Base-by-base conservation (phyloP, 441 rosid genomes). In the Euphorbia schlechtendalii region DNA sequence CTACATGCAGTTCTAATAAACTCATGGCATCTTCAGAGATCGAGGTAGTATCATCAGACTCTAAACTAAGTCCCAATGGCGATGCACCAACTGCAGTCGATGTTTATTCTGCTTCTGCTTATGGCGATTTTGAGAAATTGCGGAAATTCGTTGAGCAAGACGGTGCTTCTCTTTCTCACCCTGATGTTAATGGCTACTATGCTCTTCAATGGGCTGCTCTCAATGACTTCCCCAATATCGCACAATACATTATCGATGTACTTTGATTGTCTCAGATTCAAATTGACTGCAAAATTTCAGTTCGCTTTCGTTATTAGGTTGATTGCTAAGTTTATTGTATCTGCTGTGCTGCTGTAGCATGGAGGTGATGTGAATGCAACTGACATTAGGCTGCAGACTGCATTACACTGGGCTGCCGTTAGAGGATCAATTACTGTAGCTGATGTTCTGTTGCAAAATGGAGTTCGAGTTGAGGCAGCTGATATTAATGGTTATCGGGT, bases 381-480 rank as follows among this genome's bases (percentile, higher is more conserved):
- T 56, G 98, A 89, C 71, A 85, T 75, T 71, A 58, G 80, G 63
- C 45, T 73, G 72, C 98, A 92, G 76, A 85, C 96, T 3, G 85
- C 98, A 0, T 74, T 90, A 74, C 99, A 93, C 75, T 90, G 99
- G 99, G 95, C 99, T 0, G 93, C 98, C 0, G 98, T 86, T 64
- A 86, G 88, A 60, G 91, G 97, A 67, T 82, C 89, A 7, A 70
- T 82, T 65, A 73, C 86, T 11, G 89, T 78, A 49, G 87, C 89
- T 1, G 96, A 89, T 74, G 77, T 86, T 65, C 81, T 93, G 54
- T 56, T 93, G 71, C 89, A 74, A 69, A 78, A 79, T 65, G 99
- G 95, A 72, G 96, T 87, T 75, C 80, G 82, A 30, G 80, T 86
- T 20, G 99, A 93, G 72, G 86, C 86, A 0, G 72, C 71, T 73